Conservation (phyloP, 768 basidiomycete genomes). For the Phanerochaete carnosa region DNA sequence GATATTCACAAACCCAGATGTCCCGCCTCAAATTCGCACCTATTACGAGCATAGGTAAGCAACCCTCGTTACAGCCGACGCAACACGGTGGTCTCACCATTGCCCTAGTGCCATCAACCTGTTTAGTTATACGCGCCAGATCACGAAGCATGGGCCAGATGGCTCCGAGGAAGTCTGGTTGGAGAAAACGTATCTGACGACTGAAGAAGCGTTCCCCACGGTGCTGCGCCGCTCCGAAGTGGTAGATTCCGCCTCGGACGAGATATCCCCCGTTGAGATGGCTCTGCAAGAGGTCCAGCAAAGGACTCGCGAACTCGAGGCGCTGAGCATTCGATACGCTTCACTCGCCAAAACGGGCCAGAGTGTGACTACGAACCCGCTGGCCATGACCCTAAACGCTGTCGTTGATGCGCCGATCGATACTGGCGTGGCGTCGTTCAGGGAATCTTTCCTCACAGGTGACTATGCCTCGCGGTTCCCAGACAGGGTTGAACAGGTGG, state of each 20-base stretch:
- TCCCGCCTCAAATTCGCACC: constrained; percentile 70
- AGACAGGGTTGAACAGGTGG: constrained; percentile 65
- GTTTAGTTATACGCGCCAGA: constrained; percentile 74
- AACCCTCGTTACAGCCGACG: not conserved
- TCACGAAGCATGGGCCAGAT: constrained; percentile 60
- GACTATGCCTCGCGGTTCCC: constrained; percentile 68
- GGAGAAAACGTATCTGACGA: constrained; percentile 85
- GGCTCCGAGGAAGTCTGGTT: constrained; percentile 77
- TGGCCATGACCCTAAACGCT: constrained; percentile 84
- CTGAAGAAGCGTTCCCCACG: constrained; percentile 88
- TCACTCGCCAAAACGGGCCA: constrained; percentile 77
- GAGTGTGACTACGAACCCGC: constrained; percentile 68
- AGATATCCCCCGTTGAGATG: constrained; percentile 83
- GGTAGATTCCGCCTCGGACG: constrained; percentile 60
- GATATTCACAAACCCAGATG: constrained; percentile 84
- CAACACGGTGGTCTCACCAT: not conserved
- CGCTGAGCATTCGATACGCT: constrained; percentile 66
- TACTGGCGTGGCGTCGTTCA: constrained; percentile 75
- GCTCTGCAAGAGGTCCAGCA: constrained; percentile 79
- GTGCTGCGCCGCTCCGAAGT: constrained; percentile 89
- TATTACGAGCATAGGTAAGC: constrained; percentile 85
- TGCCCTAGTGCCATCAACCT: constrained; percentile 67
- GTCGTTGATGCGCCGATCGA: constrained; percentile 81
- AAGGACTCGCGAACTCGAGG: constrained; percentile 75
- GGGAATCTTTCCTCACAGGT: constrained; percentile 70